Base-by-base conservation (phyloP, 1,284 basidiomycete genomes). In the Pseudozyma pruni region DNA sequence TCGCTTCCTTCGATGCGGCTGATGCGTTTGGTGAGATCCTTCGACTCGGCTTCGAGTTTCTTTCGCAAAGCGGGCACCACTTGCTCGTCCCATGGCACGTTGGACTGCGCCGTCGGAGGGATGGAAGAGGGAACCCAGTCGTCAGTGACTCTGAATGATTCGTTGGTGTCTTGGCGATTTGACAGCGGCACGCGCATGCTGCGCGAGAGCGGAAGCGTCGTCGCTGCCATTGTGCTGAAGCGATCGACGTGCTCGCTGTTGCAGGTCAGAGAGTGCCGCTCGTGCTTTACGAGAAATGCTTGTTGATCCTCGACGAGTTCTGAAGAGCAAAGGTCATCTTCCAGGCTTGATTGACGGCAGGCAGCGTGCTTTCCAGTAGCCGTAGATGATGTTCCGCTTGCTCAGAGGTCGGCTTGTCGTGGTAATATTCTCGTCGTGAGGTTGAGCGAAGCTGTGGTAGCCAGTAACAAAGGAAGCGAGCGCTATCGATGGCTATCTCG, bases 81-180 rank as follows among this genome's bases (percentile, higher is more conserved):
- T 27, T 74, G 66, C 14, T 74, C 72, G 41, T 76, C 74, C 72
- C 72, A 76, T 0, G 63, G 60, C 8, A 72, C 40, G 38, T 53
- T 63, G 43, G 44, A 25, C 13, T 38, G 34, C 0, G 32, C 27
- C 14, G 47, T 20, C 0, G 63, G 63, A 13, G 70, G 70, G 3
- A 72, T 37, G 19, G 70, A 72, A 8, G 44, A 48, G 1, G 70
- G 70, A 10, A 63, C 70, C 70, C 70, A 72, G 9, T 72, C 58
- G 31, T 62, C 66, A n/a, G 32, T 25, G 13, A 42, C 19, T 29
- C 41, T 19, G 9, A 5, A 20, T 23, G 27, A 51, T 3, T 69
- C 47, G 41, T 37, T 57, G 42, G 40, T 27, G n/a, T 52, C 41
- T 19, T 61, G 49, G 13, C 53, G 53, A 10, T 17, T 25, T n/a